These are phyloP conservation scores for Psilocybe subaeruginosa DNA, from an alignment of 768 basidiomycete species.

Conservation along the genomic window DNA sequence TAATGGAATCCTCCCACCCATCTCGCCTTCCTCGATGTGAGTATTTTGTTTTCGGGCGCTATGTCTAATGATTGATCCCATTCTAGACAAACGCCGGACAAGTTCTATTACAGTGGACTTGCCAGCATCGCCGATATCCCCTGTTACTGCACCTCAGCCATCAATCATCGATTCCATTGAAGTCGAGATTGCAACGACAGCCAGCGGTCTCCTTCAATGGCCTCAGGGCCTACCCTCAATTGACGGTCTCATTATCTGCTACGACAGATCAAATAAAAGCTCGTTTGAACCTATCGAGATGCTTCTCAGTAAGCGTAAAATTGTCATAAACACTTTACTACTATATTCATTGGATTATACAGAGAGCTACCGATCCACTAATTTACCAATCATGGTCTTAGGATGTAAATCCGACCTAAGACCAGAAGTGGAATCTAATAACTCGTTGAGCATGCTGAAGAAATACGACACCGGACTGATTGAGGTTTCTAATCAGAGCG, in stretches of 20 bases:
- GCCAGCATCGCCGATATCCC: constrained; percentile 33
- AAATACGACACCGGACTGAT: constrained; percentile 79
- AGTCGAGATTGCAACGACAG: constrained; percentile 46
- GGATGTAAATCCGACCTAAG: constrained; percentile 86
- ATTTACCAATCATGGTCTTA: constrained; percentile 71
- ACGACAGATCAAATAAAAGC: constrained; percentile 65
- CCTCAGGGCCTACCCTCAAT: constrained; percentile 60
- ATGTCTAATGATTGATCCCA: not conserved
- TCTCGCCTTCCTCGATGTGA: constrained; percentile 22
- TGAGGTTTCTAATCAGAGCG: constrained; percentile 62
- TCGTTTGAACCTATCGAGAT: constrained; percentile 72
- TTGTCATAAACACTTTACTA: not conserved
- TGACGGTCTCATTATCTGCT: constrained; percentile 86
- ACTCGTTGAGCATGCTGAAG: constrained; percentile 51
- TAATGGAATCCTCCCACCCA: constrained; percentile 31
- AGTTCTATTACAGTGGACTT: constrained; percentile 18
- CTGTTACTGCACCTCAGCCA: constrained; percentile 18
- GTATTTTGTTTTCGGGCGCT: constrained; percentile 3
- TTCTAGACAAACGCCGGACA: constrained; percentile 33
- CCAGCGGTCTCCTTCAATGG: constrained; percentile 42
- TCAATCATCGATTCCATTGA: constrained; percentile 51
- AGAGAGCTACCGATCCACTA: constrained; percentile 64
- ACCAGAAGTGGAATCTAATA: constrained; percentile 57
- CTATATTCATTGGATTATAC: constrained; percentile 4
- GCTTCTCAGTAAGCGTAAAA: constrained; percentile 64